Conservation (phyloP, 495 filamentous ascomycete species). For the Penicillium argentinense region DNA sequence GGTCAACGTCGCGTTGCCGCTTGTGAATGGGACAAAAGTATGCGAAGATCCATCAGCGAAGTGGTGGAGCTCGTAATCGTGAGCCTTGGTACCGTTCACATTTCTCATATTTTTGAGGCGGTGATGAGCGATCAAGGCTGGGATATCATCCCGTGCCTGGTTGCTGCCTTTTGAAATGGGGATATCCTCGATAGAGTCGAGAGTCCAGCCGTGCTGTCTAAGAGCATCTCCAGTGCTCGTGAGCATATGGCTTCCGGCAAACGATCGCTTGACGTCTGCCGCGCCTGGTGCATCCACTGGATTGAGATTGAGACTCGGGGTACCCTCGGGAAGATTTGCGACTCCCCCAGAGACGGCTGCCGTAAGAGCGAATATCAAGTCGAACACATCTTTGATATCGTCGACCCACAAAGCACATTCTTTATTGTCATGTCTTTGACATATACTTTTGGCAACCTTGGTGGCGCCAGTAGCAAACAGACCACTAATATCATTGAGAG, state of each 20-base stretch:
- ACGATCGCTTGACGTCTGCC: too few relatives aligned
- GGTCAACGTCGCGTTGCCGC: neutral
- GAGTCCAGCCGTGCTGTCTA: too few relatives aligned
- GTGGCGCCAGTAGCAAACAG: neutral
- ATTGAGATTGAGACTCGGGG: too few relatives aligned
- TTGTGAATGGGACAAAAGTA: neutral
- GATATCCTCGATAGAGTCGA: too few relatives aligned
- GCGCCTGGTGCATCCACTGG: too few relatives aligned
- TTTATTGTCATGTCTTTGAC: neutral
- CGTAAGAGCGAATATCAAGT: neutral
- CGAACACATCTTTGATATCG: neutral
- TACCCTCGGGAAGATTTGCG: neutral
- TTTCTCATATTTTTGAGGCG: neutral
- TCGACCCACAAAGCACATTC: neutral
- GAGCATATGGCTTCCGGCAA: too few relatives aligned
- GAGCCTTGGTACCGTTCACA: neutral
- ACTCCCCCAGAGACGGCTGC: neutral
- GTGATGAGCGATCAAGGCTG: neutral
- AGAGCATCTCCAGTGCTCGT: too few relatives aligned
- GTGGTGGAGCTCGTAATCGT: neutral
- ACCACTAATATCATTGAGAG: neutral
- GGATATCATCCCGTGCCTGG: neutral
- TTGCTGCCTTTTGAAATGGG: too few relatives aligned
- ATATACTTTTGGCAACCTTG: neutral
- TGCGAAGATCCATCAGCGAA: neutral